These are phyloP conservation scores for Pyrenophora seminiperda DNA, from an alignment of 2,329 filamentous ascomycete species.

Conservation along the genomic window DNA sequence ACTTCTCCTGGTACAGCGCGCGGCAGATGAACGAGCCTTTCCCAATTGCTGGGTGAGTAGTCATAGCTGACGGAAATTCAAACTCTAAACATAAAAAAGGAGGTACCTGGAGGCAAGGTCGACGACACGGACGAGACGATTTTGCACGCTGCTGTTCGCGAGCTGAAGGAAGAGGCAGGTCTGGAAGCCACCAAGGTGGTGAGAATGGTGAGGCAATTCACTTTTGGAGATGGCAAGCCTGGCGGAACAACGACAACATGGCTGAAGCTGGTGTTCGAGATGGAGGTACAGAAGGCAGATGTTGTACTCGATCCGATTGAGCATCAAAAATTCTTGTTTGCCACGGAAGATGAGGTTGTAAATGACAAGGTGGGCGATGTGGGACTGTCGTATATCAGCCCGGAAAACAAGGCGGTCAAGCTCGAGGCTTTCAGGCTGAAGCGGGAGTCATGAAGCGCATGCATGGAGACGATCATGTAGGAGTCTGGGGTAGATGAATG, in stretches of 20 bases:
- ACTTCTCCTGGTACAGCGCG: conserved; percentile 45
- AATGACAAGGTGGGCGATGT: conserved; percentile 35
- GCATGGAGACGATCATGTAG: conserved; percentile 1
- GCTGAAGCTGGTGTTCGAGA: conserved; percentile 46
- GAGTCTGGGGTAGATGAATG: background rate
- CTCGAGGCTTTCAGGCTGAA: conserved; percentile 42
- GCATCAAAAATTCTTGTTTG: conserved; percentile 50
- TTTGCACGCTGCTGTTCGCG: conserved; percentile 56
- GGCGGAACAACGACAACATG: conserved; percentile 29
- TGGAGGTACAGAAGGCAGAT: conserved; percentile 38
- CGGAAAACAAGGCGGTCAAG: conserved; percentile 40
- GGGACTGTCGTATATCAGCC: conserved; percentile 38
- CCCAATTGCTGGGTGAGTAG: conserved; percentile 41
- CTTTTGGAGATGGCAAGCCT: conserved; percentile 25
- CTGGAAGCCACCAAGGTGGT: conserved; percentile 52
- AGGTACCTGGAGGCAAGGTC: conserved; percentile 58
- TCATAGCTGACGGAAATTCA: background rate
- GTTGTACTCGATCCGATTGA: conserved; percentile 48
- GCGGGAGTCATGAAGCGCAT: conserved; percentile 12
- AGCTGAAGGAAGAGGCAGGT: conserved; percentile 60
- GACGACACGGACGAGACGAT: conserved; percentile 56
- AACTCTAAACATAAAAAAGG: conserved; percentile 42
- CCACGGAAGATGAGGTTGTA: conserved; percentile 48
- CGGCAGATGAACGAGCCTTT: conserved; percentile 42
- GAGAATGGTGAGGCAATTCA: conserved; percentile 49